phyloP scores from a whole-genome alignment of 2,329 filamentous ascomycete species.

The Neoarthrinium moseri region DNA sequence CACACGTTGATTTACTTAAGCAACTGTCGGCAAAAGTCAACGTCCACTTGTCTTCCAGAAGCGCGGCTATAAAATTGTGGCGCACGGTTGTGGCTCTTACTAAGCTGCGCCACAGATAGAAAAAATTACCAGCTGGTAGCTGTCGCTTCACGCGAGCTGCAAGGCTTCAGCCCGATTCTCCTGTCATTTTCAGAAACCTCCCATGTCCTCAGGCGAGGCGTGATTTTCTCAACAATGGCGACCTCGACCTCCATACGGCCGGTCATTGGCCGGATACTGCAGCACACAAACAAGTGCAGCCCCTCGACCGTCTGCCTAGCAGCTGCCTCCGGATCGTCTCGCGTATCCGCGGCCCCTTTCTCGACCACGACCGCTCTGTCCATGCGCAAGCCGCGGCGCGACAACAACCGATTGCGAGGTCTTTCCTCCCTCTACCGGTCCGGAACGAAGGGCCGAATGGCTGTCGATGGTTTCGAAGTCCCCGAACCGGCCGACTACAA shows the following conservation, averaged over 20 bases:
- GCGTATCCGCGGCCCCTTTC: slow-evolving; percentile 22
- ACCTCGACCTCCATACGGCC: slow-evolving; percentile 26
- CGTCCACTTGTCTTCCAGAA: no score
- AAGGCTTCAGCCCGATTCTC: slow-evolving; percentile 6
- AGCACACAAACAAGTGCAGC: slow-evolving; percentile 15
- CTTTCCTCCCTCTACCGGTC: slow-evolving; percentile 78
- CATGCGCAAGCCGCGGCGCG: slow-evolving; percentile 46
- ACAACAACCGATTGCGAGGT: slow-evolving; percentile 78
- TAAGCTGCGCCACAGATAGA: neutral
- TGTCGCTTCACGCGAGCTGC: neutral
- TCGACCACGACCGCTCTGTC: slow-evolving; percentile 28
- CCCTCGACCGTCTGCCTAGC: slow-evolving; percentile 10
- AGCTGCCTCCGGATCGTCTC: slow-evolving; percentile 15
- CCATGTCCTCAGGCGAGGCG: no score
- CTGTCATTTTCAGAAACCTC: neutral
- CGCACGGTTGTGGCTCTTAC: neutral
- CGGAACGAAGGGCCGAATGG: slow-evolving; percentile 72
- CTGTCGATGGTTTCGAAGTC: slow-evolving; percentile 68
- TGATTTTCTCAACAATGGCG: slow-evolving; percentile 23
- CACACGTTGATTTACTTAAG: no score
- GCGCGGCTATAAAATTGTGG: slow-evolving; percentile 5
- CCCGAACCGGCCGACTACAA: slow-evolving; percentile 70
- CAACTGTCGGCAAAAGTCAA: no score
- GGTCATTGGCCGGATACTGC: slow-evolving; percentile 26
- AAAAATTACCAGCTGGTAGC: slow-evolving; percentile 7